Percentiles rank a stretch among this genome's conserved stretches.
These are phyloP conservation scores for Hygrocybe coccinea DNA, from an alignment of 768 basidiomycete genomes.

Conservation along the genomic window DNA sequence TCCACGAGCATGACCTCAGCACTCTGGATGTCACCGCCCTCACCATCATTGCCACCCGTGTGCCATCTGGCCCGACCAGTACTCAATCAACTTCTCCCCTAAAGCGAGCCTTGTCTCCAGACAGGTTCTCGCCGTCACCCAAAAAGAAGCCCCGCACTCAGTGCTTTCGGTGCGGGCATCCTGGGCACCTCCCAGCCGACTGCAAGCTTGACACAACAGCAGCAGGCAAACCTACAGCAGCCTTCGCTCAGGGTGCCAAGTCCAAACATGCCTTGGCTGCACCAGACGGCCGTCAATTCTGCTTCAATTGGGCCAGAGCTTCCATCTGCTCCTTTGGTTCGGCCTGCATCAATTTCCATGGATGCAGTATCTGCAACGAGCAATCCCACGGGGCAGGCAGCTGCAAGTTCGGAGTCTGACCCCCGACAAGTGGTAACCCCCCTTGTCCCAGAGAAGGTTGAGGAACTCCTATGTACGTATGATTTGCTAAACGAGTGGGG, in stretches of 20 bases:
- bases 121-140: background rate
- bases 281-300: constrained; percentile 20
- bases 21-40: constrained; percentile 8
- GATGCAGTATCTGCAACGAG: constrained; percentile 27
- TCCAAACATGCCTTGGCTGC: no score
- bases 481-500: constrained; percentile 17
- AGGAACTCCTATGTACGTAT: constrained; percentile 10
- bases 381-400: constrained; percentile 25
- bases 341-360: constrained; percentile 19
- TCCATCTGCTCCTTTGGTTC: constrained; percentile 15
- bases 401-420: constrained; percentile 25
- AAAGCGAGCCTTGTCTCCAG: background rate
- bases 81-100: background rate
- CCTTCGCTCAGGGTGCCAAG: constrained; percentile 17
- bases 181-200: no score
- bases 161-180: constrained; percentile 32
- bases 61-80: background rate
- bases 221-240: constrained; percentile 20
- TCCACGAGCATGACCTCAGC: no score
- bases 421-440: constrained; percentile 32
- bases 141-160: background rate
- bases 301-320: constrained; percentile 23
- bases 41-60: constrained; percentile 6
- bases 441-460: constrained; percentile 18
- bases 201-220: constrained; percentile 18